Conservation (phyloP, 139 green algal species). For the Bryopsis sp. region DNA sequence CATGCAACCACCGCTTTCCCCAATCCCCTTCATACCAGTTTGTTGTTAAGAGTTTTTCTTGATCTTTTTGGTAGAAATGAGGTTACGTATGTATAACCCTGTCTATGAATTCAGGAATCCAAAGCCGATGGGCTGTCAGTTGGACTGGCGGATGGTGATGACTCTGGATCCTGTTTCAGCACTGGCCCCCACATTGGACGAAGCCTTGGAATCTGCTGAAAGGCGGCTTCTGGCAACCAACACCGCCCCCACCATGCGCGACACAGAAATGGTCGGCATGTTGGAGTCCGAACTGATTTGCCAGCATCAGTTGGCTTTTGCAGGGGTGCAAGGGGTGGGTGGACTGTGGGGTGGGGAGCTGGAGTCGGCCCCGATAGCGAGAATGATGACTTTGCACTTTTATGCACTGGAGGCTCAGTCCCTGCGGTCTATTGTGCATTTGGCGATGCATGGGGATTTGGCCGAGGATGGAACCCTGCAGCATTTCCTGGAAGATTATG, state of each 20-base stretch:
- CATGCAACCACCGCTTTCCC: too few relatives aligned
- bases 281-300: background rate
- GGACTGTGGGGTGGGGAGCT: slow-evolving; percentile 1
- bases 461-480: slow-evolving; percentile 12
- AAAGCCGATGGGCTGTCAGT: background rate
- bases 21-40: too few relatives aligned
- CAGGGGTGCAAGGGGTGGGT: slow-evolving; percentile 7
- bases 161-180: background rate
- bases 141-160: background rate
- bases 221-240: background rate
- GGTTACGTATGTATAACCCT: too few relatives aligned
- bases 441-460: slow-evolving; percentile 10
- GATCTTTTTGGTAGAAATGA: too few relatives aligned
- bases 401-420: slow-evolving; percentile 4
- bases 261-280: background rate
- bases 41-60: too few relatives aligned
- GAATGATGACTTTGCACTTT: slow-evolving; percentile 10
- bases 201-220: slow-evolving; percentile 3
- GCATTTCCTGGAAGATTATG: slow-evolving; percentile 2
- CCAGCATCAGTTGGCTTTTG: background rate
- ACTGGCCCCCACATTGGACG: background rate
- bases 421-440: background rate
- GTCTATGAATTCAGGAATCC: slow-evolving; percentile 7
- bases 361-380: background rate
- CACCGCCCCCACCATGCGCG: background rate